Base-by-base conservation (phyloP, 768 basidiomycete genomes). In the Rhodocollybia butyracea region DNA sequence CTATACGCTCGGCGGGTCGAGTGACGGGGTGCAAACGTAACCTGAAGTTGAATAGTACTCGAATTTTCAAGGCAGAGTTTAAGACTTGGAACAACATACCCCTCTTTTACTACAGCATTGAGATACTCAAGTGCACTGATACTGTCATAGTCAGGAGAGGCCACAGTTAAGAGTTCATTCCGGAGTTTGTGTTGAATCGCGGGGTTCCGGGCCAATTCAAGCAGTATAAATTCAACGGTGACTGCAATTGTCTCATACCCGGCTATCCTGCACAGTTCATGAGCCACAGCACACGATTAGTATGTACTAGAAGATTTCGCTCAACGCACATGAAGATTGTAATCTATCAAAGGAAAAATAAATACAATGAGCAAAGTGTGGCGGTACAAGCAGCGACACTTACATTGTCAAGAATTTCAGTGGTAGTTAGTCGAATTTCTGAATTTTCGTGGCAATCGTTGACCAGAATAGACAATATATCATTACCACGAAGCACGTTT, bases 101-200 rank as follows among this genome's bases (percentile, higher is more conserved):
- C 69, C 65, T 77, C 77, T 61, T 72, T 72, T 39, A 71, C 64
- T 45, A 76, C 70, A 19, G 77, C 76, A 56, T 77, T 75, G 29
- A 76, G 65, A 60, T 67, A 74, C 27, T 67, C 66, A 47, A 77
- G 64, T 42, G 66, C 70, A 59, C 72, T 68, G n/a, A 73, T 59
- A 46, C 70, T 69, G 36, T 75, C 75, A 53, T 72, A 73, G 22
- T 64, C 63, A 31, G 70, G 60, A 39, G 74, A 66, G 29, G 66
- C 64, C n/a, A 64, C 64, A 38, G 56, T 34, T 29, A 65, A 59
- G 10, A 78, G 57, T 60, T 80, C 78, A 5, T 70, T 66, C 21
- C 75, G 73, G 0, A 80, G 68, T 21, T 61, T 59, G 29, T 68
- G 47, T 66, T 78, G 77, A 39, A 70, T 56, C 6, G 67, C 69